Conservation (phyloP, 2,329 filamentous ascomycete species). For the Colletotrichum caudatum region DNA sequence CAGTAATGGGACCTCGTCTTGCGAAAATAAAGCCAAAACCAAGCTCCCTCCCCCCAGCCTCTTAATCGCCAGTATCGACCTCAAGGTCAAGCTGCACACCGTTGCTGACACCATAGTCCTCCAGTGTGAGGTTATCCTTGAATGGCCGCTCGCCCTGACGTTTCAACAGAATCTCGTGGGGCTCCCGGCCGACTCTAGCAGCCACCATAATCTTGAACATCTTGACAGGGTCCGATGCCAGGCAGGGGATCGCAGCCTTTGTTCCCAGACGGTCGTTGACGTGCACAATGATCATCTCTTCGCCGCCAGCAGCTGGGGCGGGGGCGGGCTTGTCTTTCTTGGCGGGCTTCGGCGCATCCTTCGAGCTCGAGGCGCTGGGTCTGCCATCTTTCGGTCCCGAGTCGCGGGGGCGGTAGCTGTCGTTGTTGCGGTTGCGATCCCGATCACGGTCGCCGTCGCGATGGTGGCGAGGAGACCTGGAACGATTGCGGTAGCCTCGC, state of each 20-base stretch:
- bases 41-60: background rate
- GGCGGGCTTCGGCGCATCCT: constrained; percentile 46
- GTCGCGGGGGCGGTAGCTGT: constrained; percentile 43
- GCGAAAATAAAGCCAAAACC: background rate
- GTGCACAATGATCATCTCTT: constrained; percentile 93
- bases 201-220: constrained; percentile 94
- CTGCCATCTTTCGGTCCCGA: constrained; percentile 45
- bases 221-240: constrained; percentile 85
- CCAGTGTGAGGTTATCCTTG: constrained; percentile 87
- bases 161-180: constrained; percentile 92
- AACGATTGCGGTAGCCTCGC: constrained; percentile 60
- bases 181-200: constrained; percentile 86
- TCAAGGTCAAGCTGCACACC: constrained; percentile 79
- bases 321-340: constrained; percentile 49
- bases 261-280: constrained; percentile 96
- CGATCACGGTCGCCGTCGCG: constrained; percentile 54
- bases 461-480: too few relatives aligned
- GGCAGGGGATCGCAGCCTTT: constrained; percentile 92
- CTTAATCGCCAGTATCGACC: constrained; percentile 71
- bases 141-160: constrained; percentile 93
- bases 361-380: constrained; percentile 46
- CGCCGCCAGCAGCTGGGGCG: constrained; percentile 55
- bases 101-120: constrained; percentile 94
- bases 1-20: background rate
- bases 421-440: constrained; percentile 49